Conservation (phyloP, 1,139 yeast species). For the Yamadazyma sp. region DNA sequence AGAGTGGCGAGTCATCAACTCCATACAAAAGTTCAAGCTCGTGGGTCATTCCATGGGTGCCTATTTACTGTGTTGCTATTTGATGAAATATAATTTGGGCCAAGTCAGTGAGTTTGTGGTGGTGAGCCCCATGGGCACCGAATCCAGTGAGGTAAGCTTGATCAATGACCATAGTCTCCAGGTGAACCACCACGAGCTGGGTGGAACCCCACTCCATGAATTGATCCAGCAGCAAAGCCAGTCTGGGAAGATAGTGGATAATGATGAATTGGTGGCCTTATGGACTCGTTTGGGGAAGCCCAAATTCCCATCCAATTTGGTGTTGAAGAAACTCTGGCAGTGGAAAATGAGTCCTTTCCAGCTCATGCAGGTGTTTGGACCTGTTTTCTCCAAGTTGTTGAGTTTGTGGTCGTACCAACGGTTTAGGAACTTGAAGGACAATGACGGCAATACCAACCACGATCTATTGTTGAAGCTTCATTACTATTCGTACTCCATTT, state of each 20-base stretch:
- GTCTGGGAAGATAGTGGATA: constrained; percentile 15
- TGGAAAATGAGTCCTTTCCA: constrained; percentile 44
- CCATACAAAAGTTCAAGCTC: constrained; percentile 28
- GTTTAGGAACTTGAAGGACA: constrained; percentile 31
- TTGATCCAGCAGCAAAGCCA: constrained; percentile 21
- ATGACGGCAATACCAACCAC: constrained; percentile 15
- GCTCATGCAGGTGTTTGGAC: constrained; percentile 38
- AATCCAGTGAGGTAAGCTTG: constrained; percentile 37
- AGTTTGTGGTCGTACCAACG: constrained; percentile 46
- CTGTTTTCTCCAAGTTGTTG: constrained; percentile 40
- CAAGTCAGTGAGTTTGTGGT: constrained; percentile 31
- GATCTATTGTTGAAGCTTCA: constrained; percentile 38
- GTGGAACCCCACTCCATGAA: constrained; percentile 31
- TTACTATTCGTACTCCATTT: constrained; percentile 42
- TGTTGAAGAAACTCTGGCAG: constrained; percentile 38
- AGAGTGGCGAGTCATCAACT: constrained; percentile 32
- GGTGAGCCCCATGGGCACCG: constrained; percentile 51
- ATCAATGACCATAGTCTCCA: constrained; percentile 32
- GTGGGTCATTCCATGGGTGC: constrained; percentile 50
- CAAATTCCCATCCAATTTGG: constrained; percentile 35
- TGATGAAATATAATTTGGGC: constrained; percentile 37
- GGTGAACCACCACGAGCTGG: constrained; percentile 30
- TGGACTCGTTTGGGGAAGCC: constrained; percentile 43
- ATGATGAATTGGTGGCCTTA: constrained; percentile 23
- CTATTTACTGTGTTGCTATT: constrained; percentile 39